Evolutionary conservation across 306 rosid genomes (phyloP).

Genomic region (Macrotyloma uniflorum): DNA sequence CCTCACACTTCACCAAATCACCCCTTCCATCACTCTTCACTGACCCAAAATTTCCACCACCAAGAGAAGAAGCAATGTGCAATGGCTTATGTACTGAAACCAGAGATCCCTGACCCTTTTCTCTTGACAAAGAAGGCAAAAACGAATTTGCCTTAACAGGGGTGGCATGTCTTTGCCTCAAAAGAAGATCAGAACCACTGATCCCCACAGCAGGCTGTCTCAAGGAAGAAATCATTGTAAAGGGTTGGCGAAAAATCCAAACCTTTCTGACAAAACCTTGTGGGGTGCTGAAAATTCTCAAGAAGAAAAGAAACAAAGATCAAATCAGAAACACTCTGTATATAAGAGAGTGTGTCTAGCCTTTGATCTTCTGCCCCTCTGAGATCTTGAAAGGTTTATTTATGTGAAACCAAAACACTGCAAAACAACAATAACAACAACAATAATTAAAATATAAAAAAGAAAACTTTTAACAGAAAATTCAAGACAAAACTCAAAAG

Average conservation of each 20-base stretch:
- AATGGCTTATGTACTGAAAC: conserved; percentile 56
- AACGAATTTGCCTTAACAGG: conserved; percentile 34
- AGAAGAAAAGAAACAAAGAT: background rate
- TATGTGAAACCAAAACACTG: conserved; percentile 8
- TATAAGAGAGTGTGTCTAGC: background rate
- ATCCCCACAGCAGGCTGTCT: conserved; percentile 48
- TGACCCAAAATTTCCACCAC: conserved; percentile 35
- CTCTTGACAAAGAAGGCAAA: conserved; percentile 35
- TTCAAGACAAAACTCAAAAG: background rate
- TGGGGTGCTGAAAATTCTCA: conserved; percentile 23
- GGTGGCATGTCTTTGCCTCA: conserved; percentile 39
- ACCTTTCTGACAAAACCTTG: conserved; percentile 35
- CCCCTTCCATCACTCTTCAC: conserved; percentile 40
- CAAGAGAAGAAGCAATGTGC: conserved; percentile 55
- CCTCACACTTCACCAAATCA: conserved; percentile 57
- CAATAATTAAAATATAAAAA: background rate
- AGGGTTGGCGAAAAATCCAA: conserved; percentile 25
- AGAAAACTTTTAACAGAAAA: background rate
- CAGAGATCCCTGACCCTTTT: conserved; percentile 11
- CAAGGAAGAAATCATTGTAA: conserved; percentile 50
- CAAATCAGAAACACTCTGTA: conserved; percentile 30
- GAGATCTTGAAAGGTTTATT: conserved; percentile 39
- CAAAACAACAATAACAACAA: background rate
- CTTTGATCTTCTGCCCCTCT: conserved; percentile 37
- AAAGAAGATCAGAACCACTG: conserved; percentile 40